phyloP scores from a whole-genome alignment of 129 eudicot genomes.

The Helianthus annuus region DNA sequence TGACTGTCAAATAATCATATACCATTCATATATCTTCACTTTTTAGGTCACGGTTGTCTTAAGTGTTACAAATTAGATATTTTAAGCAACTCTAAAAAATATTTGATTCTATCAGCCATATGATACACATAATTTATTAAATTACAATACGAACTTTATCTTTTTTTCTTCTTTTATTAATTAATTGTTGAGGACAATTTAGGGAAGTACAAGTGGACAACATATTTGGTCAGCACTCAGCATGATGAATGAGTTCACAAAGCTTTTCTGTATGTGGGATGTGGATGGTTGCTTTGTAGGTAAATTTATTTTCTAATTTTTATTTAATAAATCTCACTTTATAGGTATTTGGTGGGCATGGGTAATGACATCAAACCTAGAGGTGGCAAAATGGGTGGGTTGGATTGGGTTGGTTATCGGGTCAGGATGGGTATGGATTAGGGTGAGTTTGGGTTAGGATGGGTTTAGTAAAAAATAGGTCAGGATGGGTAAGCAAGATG shows the following conservation, averaged over 20 bases:
- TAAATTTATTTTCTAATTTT: not conserved
- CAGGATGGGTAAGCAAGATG: too few relatives aligned
- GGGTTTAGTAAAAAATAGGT: too few relatives aligned
- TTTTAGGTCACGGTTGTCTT: not conserved
- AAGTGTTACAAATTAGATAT: not conserved
- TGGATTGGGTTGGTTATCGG: too few relatives aligned
- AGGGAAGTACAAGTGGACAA: constrained; percentile 1
- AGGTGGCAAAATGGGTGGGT: too few relatives aligned
- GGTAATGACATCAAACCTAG: constrained; percentile 37
- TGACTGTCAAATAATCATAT: not conserved
- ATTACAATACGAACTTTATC: not conserved
- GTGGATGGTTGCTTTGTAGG: constrained; percentile 28
- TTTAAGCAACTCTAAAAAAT: not conserved
- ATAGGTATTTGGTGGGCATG: constrained; percentile 24
- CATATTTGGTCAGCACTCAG: constrained; percentile 28
- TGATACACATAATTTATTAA: not conserved
- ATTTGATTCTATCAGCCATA: not conserved
- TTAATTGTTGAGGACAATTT: not conserved
- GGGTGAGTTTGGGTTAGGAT: too few relatives aligned
- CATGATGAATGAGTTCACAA: constrained; percentile 30
- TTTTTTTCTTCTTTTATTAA: not conserved
- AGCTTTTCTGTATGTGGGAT: constrained; percentile 6
- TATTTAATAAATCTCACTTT: constrained; percentile 13
- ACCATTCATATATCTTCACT: not conserved
- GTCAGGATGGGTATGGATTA: too few relatives aligned